Conservation (phyloP, 2,329 filamentous ascomycete species). For the Penicillium corylophilum region DNA sequence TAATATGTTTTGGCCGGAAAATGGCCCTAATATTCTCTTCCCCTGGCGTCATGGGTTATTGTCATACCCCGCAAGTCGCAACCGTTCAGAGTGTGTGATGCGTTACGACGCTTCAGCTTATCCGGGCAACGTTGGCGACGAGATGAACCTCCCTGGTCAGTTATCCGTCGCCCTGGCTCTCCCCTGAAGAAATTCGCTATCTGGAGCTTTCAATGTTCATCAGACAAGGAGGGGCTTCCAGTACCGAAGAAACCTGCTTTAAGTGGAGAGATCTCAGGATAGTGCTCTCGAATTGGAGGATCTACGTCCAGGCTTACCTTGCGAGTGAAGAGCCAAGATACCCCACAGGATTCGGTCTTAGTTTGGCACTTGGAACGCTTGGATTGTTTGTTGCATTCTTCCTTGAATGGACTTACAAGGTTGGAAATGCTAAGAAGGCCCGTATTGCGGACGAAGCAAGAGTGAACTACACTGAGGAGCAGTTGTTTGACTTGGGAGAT, state of each 20-base stretch:
- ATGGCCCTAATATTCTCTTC: too few species aligned
- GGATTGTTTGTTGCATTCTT: slow-evolving; percentile 19
- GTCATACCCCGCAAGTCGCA: too few species aligned
- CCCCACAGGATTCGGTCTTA: slow-evolving; percentile 23
- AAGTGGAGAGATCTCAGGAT: slow-evolving; percentile 35
- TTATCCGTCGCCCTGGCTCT: slow-evolving; percentile 29
- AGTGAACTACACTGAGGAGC: slow-evolving; percentile 36
- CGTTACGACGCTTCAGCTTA: too few species aligned
- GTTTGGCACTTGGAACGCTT: slow-evolving; percentile 15
- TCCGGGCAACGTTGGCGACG: background rate
- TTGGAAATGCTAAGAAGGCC: slow-evolving; percentile 19
- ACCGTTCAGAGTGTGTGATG: too few species aligned
- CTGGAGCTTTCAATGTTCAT: slow-evolving; percentile 39
- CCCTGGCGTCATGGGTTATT: too few species aligned
- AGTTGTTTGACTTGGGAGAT: slow-evolving; percentile 44
- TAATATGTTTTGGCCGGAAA: too few species aligned
- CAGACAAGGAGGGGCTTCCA: slow-evolving; percentile 17
- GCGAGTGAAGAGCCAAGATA: slow-evolving; percentile 21
- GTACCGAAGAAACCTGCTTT: slow-evolving; percentile 1
- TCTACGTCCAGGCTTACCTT: slow-evolving; percentile 32
- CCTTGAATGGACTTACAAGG: slow-evolving; percentile 23
- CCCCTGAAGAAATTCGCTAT: slow-evolving; percentile 37
- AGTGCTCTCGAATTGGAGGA: slow-evolving; percentile 40
- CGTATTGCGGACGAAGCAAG: slow-evolving; percentile 5
- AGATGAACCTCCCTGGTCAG: background rate